These are phyloP conservation scores for Lojkania enalia DNA, from an alignment of 2,329 filamentous ascomycete genomes.

Conservation along the genomic window DNA sequence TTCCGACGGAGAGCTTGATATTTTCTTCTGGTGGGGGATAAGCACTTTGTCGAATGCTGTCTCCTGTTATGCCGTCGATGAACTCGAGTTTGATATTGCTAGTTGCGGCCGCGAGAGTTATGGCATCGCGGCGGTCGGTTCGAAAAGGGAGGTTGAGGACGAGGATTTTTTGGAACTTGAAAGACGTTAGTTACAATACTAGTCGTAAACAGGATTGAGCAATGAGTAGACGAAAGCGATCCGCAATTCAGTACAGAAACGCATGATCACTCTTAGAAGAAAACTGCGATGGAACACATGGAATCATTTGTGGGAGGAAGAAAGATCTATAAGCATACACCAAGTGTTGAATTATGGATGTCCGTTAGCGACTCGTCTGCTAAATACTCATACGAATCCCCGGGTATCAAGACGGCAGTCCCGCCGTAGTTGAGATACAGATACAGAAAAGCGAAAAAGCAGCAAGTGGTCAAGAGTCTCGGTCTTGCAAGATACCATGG, in stretches of 20 bases:
- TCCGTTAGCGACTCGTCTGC: slow-evolving; percentile 26
- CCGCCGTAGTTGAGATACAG: slow-evolving; percentile 23
- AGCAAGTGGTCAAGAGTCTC: slow-evolving; percentile 26
- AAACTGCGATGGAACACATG: too few species aligned
- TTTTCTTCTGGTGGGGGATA: slow-evolving; percentile 36
- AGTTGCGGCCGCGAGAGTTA: slow-evolving; percentile 54
- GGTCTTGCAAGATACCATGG: slow-evolving; percentile 26
- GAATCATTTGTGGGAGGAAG: slow-evolving; percentile 1
- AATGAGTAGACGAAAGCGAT: neutral
- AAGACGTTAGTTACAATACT: slow-evolving; percentile 4
- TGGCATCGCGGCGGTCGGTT: slow-evolving; percentile 57
- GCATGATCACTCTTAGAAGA: too few species aligned
- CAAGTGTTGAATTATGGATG: slow-evolving; percentile 33
- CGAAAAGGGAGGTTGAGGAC: slow-evolving; percentile 58
- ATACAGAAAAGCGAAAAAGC: slow-evolving; percentile 28
- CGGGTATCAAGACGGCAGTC: slow-evolving; percentile 21
- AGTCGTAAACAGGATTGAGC: neutral
- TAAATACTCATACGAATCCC: slow-evolving; percentile 28
- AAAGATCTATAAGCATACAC: slow-evolving; percentile 21
- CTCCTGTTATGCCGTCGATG: slow-evolving; percentile 53
- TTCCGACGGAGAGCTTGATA: slow-evolving; percentile 29
- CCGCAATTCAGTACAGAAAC: too few species aligned
- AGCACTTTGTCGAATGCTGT: slow-evolving; percentile 29
- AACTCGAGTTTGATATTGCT: slow-evolving; percentile 55
- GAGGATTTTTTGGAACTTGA: slow-evolving; percentile 58